Percentiles rank a stretch among this genome's conserved stretches.
Evolutionary conservation across 1,139 yeast species (phyloP).

Genomic region (Saccharomycopsis crataegensis): DNA sequence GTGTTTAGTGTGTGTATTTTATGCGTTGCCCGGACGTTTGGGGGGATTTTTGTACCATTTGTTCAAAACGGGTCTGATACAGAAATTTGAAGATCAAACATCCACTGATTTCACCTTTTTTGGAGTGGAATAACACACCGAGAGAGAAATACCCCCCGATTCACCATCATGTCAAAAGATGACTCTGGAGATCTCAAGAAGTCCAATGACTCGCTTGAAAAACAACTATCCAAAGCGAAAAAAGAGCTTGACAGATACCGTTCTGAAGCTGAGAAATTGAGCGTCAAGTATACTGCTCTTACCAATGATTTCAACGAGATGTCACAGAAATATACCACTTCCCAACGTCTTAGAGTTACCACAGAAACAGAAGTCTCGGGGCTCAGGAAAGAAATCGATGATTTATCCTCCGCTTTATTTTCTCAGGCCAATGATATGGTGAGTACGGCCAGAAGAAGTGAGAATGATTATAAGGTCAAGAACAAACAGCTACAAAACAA

Average conservation of each 20-base stretch:
- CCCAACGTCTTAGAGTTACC: conserved; percentile 30
- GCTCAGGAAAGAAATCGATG: conserved; percentile 67
- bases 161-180: too few relatives aligned
- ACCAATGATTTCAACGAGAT: conserved; percentile 17
- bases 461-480: conserved; percentile 44
- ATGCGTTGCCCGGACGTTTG: too few relatives aligned
- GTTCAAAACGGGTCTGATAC: too few relatives aligned
- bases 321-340: conserved; percentile 12
- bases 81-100: too few relatives aligned
- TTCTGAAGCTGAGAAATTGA: conserved; percentile 14
- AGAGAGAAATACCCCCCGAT: too few relatives aligned
- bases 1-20: neutral
- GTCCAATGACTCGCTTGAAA: conserved; percentile 7
- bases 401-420: conserved; percentile 64
- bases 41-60: too few relatives aligned
- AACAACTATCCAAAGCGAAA: conserved; percentile 6
- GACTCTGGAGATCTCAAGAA: too few relatives aligned
- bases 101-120: too few relatives aligned
- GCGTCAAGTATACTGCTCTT: conserved; percentile 14
- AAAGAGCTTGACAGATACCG: conserved; percentile 17
- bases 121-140: too few relatives aligned
- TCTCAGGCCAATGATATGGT: conserved; percentile 81
- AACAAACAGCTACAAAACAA: conserved; percentile 51
- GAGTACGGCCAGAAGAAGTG: conserved; percentile 57
- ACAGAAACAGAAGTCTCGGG: conserved; percentile 55